phyloP scores from a whole-genome alignment of 768 basidiomycete species.

The Boletus reticuloceps region DNA sequence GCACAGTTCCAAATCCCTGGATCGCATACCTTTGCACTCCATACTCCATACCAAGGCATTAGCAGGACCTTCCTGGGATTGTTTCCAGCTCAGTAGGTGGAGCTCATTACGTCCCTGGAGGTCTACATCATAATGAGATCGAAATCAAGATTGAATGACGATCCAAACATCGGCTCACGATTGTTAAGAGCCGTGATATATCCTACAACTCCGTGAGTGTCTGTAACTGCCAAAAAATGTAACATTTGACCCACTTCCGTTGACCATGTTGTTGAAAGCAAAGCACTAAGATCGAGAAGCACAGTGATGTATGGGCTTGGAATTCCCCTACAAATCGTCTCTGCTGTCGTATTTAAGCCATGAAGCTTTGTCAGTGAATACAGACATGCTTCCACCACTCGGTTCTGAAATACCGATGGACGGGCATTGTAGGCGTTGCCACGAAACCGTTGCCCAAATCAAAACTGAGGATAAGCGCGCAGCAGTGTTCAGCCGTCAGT shows the following conservation, averaged over 20 bases:
- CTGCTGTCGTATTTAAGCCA: slow-evolving; percentile 25
- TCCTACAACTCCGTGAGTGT: slow-evolving; percentile 25
- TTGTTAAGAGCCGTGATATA: slow-evolving; percentile 43
- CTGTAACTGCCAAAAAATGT: neutral
- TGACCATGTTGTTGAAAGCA: slow-evolving; percentile 11
- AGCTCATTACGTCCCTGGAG: slow-evolving; percentile 32
- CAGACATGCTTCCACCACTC: neutral
- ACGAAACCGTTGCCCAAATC: slow-evolving; percentile 3
- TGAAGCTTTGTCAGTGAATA: slow-evolving; percentile 6
- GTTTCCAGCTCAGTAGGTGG: slow-evolving; percentile 41
- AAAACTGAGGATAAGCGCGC: neutral
- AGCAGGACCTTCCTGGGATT: slow-evolving; percentile 39
- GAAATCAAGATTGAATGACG: neutral
- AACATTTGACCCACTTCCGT: slow-evolving; percentile 17
- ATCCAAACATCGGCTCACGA: slow-evolving; percentile 31
- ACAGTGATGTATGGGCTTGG: neutral
- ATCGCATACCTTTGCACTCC: slow-evolving; percentile 53
- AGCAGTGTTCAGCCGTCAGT: neutral
- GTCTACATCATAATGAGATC: slow-evolving; percentile 26
- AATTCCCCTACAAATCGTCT: neutral
- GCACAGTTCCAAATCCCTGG: too few relatives aligned
- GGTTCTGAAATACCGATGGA: slow-evolving; percentile 1
- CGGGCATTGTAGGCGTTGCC: neutral
- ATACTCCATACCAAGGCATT: slow-evolving; percentile 48
- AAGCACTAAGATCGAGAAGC: neutral